Evolutionary conservation across 2,329 filamentous ascomycete genomes (phyloP), one percentile per base, ranked within the genome.

Genomic region (Neonectria magnoliae): DNA sequence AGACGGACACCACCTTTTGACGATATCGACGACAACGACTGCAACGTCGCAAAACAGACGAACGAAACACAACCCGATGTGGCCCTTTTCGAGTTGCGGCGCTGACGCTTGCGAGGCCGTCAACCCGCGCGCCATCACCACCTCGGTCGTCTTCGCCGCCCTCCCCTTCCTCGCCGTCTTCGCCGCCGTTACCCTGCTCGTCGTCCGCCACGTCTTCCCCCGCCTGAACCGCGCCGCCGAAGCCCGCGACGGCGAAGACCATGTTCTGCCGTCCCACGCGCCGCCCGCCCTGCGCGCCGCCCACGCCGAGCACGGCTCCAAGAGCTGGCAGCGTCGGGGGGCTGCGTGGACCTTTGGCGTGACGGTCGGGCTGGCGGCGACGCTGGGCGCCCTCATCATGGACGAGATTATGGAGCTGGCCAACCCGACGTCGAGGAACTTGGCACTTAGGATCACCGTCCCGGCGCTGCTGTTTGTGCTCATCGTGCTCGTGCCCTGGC

Each of bases 391-490:
- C 78, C 81, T 97, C 69, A 92, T 97, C 50, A 85, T 97, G 9
- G 93, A 92, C 72, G 93, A 97, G 79, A 93, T 97, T 47, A 89
- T 92, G 27, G 92, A 93, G 73, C 84, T 91, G 5, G 85, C 93
- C n/a, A 86, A 90, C 68, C 85, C 89, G 7, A 82, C 83, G 33
- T 92, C 92, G 13, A 85, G 93, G 64, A 87, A 86, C 22, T 76
- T 91, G 29, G 92, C 91, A 22, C 82, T 97, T 69, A 85, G 88
- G 61, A 79, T 91, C 31, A 93, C 91, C 0, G 87, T 97, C 27
- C 88, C 90, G 7, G 87, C 88, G 20, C 81, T 97, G 45, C 80
- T 97, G 29, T 85, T 93, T 42, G 80, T 94, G 66, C 85, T 96
- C 27, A 86, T 97, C 29, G 82, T 93, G 14, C 82, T 93, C 8